phyloP scores from a whole-genome alignment of 495 filamentous ascomycete genomes.

The Elasticomyces elasticus region DNA sequence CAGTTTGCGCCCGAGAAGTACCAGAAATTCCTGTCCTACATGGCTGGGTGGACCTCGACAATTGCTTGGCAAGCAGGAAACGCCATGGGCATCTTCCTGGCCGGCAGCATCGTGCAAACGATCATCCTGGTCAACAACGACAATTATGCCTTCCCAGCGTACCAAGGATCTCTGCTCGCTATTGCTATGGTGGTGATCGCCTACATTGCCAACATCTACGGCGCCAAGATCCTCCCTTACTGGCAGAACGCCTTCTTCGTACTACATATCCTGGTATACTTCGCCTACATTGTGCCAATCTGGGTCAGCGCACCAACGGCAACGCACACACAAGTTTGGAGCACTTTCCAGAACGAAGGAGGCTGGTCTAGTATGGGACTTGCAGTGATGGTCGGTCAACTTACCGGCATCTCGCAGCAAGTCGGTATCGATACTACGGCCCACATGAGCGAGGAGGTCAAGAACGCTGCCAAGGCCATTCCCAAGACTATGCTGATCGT shows the following conservation, averaged over 20 bases:
- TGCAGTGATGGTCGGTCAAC: constrained; percentile 5
- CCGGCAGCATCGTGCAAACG: constrained; percentile 29
- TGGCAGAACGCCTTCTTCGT: background rate
- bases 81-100: constrained; percentile 2
- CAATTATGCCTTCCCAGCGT: constrained; percentile 33
- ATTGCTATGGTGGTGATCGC: constrained; percentile 33
- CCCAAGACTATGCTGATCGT: constrained; percentile 12
- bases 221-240: background rate
- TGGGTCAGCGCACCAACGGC: constrained; percentile 22
- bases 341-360: constrained; percentile 18
- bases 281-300: constrained; percentile 27
- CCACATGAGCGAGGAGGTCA: constrained; percentile 18
- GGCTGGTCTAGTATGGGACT: constrained; percentile 22
- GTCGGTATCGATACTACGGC: constrained; percentile 19
- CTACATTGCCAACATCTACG: constrained; percentile 3
- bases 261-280: constrained; percentile 23
- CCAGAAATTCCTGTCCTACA: constrained; percentile 18
- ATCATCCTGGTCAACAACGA: constrained; percentile 33
- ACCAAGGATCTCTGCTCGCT: constrained; percentile 43
- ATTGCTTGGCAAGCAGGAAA: constrained; percentile 7
- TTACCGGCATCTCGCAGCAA: constrained; percentile 22
- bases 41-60: constrained; percentile 11
- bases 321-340: constrained; percentile 20
- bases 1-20: constrained; percentile 10
- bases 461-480: constrained; percentile 4